phyloP scores from a whole-genome alignment of 2,329 filamentous ascomycete genomes.

The Nothophaeocryptopus gaeumannii region DNA sequence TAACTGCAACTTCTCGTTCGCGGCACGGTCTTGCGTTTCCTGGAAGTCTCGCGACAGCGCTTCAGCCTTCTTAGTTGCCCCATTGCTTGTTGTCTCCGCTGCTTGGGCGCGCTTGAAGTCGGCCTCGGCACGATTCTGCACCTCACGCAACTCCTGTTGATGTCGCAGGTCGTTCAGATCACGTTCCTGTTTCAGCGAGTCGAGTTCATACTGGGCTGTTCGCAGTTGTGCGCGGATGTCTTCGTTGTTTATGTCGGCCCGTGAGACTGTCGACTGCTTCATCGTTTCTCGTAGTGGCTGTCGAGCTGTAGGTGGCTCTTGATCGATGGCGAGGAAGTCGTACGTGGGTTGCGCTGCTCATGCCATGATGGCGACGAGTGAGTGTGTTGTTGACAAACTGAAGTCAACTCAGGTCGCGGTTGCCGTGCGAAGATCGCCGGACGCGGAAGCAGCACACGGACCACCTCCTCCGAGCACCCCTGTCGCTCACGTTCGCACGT shows the following conservation, averaged over 20 bases:
- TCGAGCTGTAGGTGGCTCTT: conserved; percentile 31
- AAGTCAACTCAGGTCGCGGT: too few relatives aligned
- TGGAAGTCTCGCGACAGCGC: conserved; percentile 54
- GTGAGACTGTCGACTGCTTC: conserved; percentile 39
- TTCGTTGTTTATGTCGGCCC: conserved; percentile 56
- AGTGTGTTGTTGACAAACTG: not conserved
- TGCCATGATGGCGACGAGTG: conserved; percentile 24
- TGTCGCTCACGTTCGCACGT: too few relatives aligned
- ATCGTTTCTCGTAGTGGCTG: conserved; percentile 45
- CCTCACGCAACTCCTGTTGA: conserved; percentile 78
- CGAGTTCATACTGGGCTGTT: conserved; percentile 80
- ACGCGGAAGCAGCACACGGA: too few relatives aligned
- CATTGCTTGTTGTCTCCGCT: conserved; percentile 52
- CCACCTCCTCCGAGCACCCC: too few relatives aligned
- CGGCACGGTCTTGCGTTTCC: conserved; percentile 52
- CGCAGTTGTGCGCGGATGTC: conserved; percentile 87
- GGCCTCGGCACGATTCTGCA: conserved; percentile 75
- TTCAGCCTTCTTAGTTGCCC: conserved; percentile 55
- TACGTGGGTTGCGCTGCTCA: conserved; percentile 43
- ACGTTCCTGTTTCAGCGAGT: conserved; percentile 82
- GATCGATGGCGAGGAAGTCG: conserved; percentile 49
- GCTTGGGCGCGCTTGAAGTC: conserved; percentile 68
- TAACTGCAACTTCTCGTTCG: conserved; percentile 55
- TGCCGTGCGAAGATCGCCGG: too few relatives aligned
- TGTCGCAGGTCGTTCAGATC: conserved; percentile 76